A percentile compares a stretch with the other conserved stretches of the same genome.
These are phyloP conservation scores for Tricholoma saponaceum DNA, from an alignment of 768 basidiomycete species.

Conservation along the genomic window DNA sequence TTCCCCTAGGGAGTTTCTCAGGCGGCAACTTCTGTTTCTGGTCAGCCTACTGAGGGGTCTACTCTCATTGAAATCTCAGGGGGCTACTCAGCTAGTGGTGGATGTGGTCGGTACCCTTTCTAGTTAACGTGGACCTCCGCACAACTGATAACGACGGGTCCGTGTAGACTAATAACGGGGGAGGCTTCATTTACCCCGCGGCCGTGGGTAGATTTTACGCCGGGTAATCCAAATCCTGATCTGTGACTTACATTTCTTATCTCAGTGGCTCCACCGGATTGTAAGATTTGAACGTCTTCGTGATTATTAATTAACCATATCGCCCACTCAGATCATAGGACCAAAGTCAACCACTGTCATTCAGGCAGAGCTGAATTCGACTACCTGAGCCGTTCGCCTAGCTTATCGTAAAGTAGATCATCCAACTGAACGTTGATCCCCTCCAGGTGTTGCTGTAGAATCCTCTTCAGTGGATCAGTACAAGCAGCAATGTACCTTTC, in stretches of 20 bases:
- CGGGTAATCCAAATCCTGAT: too few relatives aligned
- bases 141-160: too few relatives aligned
- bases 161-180: constrained; percentile 44
- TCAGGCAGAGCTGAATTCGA: constrained; percentile 52
- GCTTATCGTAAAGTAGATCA: constrained; percentile 42
- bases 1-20: constrained; percentile 57
- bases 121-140: too few relatives aligned
- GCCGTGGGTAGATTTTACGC: constrained; percentile 44
- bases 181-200: constrained; percentile 56
- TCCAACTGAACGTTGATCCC: constrained; percentile 39
- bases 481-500: constrained; percentile 40
- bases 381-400: constrained; percentile 46
- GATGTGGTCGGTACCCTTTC: constrained; percentile 43
- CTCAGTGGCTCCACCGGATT: constrained; percentile 43
- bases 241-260: too few relatives aligned
- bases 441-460: constrained; percentile 42
- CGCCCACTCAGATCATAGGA: constrained; percentile 38
- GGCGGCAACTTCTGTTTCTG: constrained; percentile 32
- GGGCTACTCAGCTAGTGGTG: constrained; percentile 51
- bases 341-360: constrained; percentile 48
- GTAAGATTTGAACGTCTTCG: constrained; percentile 19
- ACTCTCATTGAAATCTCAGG: constrained; percentile 38
- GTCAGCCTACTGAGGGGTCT: constrained; percentile 44
- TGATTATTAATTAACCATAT: neutral
- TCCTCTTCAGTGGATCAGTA: constrained; percentile 44